These are phyloP conservation scores for Penicillium soppii DNA, from an alignment of 495 filamentous ascomycete genomes.

Conservation along the genomic window DNA sequence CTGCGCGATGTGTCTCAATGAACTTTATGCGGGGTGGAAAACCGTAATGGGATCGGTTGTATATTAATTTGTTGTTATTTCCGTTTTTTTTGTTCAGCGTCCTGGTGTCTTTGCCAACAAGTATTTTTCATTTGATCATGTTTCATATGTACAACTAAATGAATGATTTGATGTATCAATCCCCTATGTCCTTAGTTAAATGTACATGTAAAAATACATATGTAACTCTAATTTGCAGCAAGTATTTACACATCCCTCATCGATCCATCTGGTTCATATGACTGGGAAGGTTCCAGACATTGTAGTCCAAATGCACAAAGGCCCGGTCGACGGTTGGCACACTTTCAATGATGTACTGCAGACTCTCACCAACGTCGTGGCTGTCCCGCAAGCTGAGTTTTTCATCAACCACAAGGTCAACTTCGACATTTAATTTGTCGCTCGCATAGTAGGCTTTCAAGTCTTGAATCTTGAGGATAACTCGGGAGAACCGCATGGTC, in stretches of 20 bases:
- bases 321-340: conserved; percentile 71
- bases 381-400: conserved; percentile 75
- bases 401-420: conserved; percentile 79
- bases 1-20: not conserved
- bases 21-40: not conserved
- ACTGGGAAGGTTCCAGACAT: conserved; percentile 75
- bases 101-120: conserved; percentile 2
- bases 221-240: not conserved
- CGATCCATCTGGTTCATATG: conserved; percentile 70
- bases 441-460: conserved; percentile 86
- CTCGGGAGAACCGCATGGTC: conserved; percentile 90
- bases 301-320: conserved; percentile 83
- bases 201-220: not conserved
- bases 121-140: conserved; percentile 7
- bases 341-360: conserved; percentile 89
- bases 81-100: not conserved
- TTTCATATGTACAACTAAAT: conserved; percentile 23
- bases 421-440: conserved; percentile 86
- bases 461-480: conserved; percentile 84
- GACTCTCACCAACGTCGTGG: conserved; percentile 83
- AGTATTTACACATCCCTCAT: not conserved
- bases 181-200: not conserved
- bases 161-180: conserved; percentile 24
- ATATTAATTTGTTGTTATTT: conserved; percentile 7
- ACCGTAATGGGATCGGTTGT: conserved; percentile 1